Percentiles rank a stretch among this genome's conserved stretches.
Conservation (phyloP, 495 filamentous ascomycete species). For the Tuber melanosporum region DNA sequence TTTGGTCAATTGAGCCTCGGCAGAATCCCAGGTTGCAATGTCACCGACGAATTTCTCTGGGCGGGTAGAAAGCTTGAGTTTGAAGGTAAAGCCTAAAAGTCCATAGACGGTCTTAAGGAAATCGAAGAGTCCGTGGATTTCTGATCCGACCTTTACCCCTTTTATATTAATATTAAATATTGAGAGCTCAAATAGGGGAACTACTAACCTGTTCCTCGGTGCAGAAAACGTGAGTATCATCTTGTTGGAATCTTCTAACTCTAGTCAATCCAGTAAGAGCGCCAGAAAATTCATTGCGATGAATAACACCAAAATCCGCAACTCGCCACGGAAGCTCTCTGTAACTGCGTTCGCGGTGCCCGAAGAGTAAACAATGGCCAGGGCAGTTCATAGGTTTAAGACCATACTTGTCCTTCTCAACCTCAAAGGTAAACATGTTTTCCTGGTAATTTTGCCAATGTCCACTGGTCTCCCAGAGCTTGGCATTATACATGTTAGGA, state of each 20-base stretch:
- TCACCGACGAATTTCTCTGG: conserved; percentile 88
- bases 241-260: conserved; percentile 88
- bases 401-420: conserved; percentile 78
- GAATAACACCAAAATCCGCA: conserved; percentile 92
- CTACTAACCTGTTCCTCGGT: conserved; percentile 55
- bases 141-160: conserved; percentile 53
- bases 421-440: conserved; percentile 89
- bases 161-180: conserved; percentile 26
- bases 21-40: conserved; percentile 78
- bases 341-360: conserved; percentile 72
- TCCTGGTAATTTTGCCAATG: conserved; percentile 95
- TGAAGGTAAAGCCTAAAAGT: conserved; percentile 89
- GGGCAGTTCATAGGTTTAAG: conserved; percentile 99
- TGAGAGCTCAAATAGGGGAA: conserved; percentile 36
- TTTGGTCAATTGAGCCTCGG: conserved; percentile 68
- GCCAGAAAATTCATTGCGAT: conserved; percentile 90
- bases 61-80: conserved; percentile 87
- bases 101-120: conserved; percentile 80
- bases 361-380: conserved; percentile 73
- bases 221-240: conserved; percentile 93
- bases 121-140: conserved; percentile 82
- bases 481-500: conserved; percentile 89
- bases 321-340: conserved; percentile 80
- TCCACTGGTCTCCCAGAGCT: conserved; percentile 87
- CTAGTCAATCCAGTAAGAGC: conserved; percentile 84